Percentiles rank a stretch among this genome's conserved stretches.
These are phyloP conservation scores for Populus pruinosa DNA, from an alignment of 345 rosid genomes.

Conservation along the genomic window DNA sequence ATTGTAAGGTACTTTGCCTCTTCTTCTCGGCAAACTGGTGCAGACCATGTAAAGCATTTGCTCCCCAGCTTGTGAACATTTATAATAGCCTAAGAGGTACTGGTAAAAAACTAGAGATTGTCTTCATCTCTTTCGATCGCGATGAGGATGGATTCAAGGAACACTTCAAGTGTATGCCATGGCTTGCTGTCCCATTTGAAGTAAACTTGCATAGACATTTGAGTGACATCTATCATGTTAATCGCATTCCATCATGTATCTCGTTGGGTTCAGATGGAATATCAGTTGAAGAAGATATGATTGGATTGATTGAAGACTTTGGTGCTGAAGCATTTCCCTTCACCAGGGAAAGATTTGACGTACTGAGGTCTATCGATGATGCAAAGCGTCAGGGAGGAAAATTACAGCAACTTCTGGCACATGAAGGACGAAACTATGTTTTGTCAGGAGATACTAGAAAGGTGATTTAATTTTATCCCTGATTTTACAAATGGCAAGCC, in stretches of 20 bases:
- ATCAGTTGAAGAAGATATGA: conserved; percentile 46
- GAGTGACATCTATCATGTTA: conserved; percentile 37
- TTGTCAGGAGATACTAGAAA: conserved; percentile 47
- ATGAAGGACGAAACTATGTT: conserved; percentile 40
- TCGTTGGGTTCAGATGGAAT: conserved; percentile 47
- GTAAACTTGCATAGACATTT: conserved; percentile 36
- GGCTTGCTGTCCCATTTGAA: conserved; percentile 74
- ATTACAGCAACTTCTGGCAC: conserved; percentile 53
- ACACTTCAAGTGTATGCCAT: conserved; percentile 69
- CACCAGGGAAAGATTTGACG: conserved; percentile 54
- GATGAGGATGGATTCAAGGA: conserved; percentile 54
- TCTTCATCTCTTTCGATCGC: conserved; percentile 68
- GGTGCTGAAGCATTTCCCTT: conserved; percentile 76
- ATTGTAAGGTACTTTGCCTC: conserved; percentile 52
- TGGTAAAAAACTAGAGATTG: conserved; percentile 56
- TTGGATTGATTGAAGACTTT: conserved; percentile 62
- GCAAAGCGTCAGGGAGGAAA: conserved; percentile 58
- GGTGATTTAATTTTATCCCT: conserved; percentile 26
- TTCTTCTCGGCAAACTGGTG: conserved; percentile 90
- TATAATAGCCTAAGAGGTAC: conserved; percentile 38
- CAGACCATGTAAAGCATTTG: conserved; percentile 66
- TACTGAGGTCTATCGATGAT: conserved; percentile 52
- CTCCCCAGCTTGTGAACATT: conserved; percentile 58
- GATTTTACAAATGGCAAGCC: not conserved
- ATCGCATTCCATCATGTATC: conserved; percentile 59